These are phyloP conservation scores for Lepidium sativum DNA, from an alignment of 345 rosid genomes.

Conservation along the genomic window DNA sequence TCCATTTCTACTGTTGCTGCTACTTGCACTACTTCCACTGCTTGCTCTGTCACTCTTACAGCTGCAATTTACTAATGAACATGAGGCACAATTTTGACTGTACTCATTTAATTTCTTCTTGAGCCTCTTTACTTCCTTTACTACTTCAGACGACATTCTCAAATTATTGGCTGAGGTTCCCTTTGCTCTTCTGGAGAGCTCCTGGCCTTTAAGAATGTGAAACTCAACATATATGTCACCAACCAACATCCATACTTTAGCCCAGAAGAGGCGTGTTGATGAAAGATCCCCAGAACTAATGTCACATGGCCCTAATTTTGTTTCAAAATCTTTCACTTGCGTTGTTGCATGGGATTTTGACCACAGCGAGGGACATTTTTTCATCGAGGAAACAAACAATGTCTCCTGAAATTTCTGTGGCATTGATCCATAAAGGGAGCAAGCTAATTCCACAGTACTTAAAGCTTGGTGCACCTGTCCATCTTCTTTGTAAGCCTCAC, in stretches of 20 bases:
- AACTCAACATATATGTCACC: conserved; percentile 83
- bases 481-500: conserved; percentile 76
- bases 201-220: conserved; percentile 54
- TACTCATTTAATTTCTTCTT: conserved; percentile 59
- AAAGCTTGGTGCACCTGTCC: conserved; percentile 74
- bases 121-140: conserved; percentile 78
- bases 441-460: conserved; percentile 74
- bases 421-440: conserved; percentile 89
- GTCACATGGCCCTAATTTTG: conserved; percentile 31
- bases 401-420: conserved; percentile 67
- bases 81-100: conserved; percentile 59
- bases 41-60: conserved; percentile 88
- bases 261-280: conserved; percentile 71
- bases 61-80: conserved; percentile 89
- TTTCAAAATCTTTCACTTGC: conserved; percentile 27
- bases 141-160: conserved; percentile 76
- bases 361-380: conserved; percentile 26
- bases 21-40: conserved; percentile 91
- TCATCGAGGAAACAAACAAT: conserved; percentile 64
- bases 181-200: conserved; percentile 33
- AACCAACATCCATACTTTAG: conserved; percentile 83
- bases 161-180: conserved; percentile 37
- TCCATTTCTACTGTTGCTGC: conserved; percentile 57
- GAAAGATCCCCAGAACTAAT: conserved; percentile 45
- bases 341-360: conserved; percentile 23